These are phyloP conservation scores for Populus nigra DNA, from an alignment of 345 rosid genomes.

Conservation along the genomic window DNA sequence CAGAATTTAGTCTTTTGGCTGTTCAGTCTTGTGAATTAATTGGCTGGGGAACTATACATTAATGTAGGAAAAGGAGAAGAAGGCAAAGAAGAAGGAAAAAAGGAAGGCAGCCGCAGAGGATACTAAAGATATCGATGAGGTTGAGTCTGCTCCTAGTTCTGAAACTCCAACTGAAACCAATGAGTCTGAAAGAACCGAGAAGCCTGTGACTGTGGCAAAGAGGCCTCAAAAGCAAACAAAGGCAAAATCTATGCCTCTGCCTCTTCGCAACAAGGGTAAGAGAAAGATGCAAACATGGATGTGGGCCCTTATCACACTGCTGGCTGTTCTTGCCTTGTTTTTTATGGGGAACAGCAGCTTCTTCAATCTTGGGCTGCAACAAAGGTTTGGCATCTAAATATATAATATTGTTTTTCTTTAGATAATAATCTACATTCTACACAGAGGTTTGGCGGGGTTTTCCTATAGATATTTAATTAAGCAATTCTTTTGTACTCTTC, in stretches of 20 bases:
- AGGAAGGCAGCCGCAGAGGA: slow-evolving; percentile 33
- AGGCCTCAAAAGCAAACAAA: slow-evolving; percentile 50
- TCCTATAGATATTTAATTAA: slow-evolving; percentile 2
- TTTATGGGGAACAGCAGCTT: slow-evolving; percentile 50
- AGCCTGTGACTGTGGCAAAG: slow-evolving; percentile 30
- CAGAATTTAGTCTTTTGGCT: background rate
- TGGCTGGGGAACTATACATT: background rate
- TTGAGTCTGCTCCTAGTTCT: slow-evolving; percentile 24
- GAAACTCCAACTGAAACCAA: slow-evolving; percentile 40
- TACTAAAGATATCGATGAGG: slow-evolving; percentile 23
- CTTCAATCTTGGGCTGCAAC: background rate
- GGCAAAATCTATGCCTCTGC: slow-evolving; percentile 57
- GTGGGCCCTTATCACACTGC: slow-evolving; percentile 51
- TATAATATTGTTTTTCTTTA: background rate
- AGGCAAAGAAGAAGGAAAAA: slow-evolving; percentile 69
- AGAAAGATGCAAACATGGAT: slow-evolving; percentile 73
- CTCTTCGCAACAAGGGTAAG: slow-evolving; percentile 69
- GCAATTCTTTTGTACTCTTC: background rate
- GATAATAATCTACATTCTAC: slow-evolving; percentile 4
- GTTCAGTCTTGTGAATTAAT: background rate
- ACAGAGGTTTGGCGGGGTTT: background rate
- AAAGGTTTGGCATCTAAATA: slow-evolving; percentile 7
- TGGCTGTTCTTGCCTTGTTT: slow-evolving; percentile 45
- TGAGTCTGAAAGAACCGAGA: slow-evolving; percentile 39
- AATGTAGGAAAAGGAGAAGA: slow-evolving; percentile 78